Evolutionary conservation across 148 eudicot species (phyloP).

Genomic region (Rhododendron mucronatum): DNA sequence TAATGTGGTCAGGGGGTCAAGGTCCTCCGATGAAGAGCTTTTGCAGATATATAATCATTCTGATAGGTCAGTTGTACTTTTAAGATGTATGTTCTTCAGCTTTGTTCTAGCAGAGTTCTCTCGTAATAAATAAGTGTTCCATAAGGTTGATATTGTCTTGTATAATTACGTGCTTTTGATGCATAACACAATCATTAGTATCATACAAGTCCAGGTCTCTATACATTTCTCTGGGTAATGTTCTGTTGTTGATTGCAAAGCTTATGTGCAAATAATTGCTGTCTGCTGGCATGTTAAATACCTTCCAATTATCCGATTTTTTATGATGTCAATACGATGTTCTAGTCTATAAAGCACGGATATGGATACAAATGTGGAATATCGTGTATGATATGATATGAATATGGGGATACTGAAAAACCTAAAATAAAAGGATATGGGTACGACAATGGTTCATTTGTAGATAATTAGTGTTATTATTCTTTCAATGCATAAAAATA

Average conservation of each 20-base stretch:
- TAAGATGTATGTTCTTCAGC: not conserved
- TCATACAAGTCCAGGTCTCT: not conserved
- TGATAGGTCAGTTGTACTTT: conserved; percentile 58
- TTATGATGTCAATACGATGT: not conserved
- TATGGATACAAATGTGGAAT: not conserved
- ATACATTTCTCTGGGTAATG: not conserved
- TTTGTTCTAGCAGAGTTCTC: not conserved
- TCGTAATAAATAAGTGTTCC: not conserved
- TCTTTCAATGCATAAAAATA: too few species aligned
- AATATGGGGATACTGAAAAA: not conserved
- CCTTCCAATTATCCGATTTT: not conserved
- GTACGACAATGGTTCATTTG: too few species aligned
- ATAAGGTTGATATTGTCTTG: not conserved
- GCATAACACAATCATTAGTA: not conserved
- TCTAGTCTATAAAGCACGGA: not conserved
- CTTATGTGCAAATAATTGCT: not conserved
- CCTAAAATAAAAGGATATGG: not conserved
- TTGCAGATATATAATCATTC: conserved; percentile 89
- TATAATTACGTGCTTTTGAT: not conserved
- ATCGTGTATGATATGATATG: not conserved
- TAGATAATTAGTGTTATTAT: too few species aligned
- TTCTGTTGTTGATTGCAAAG: not conserved
- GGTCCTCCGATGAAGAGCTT: conserved; percentile 87
- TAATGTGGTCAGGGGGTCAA: conserved; percentile 91
- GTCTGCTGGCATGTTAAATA: not conserved